Evolutionary conservation across 1,139 yeast species (phyloP).

Genomic region (Yamadazyma oceani): DNA sequence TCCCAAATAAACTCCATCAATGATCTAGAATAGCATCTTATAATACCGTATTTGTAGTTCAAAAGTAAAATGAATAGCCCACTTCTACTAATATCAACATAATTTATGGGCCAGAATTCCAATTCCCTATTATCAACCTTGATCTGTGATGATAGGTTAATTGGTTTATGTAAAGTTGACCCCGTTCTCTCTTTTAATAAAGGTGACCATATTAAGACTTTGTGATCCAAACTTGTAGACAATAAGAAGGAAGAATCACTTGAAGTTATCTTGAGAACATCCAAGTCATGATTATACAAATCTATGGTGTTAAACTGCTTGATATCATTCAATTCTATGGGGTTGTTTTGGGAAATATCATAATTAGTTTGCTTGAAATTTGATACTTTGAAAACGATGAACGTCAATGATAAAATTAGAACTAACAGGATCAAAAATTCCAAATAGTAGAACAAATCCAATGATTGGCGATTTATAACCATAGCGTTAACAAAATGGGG

Average conservation of each 20-base stretch:
- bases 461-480: constrained; percentile 6
- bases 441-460: constrained; percentile 27
- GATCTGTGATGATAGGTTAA: constrained; percentile 43
- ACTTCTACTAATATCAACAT: constrained; percentile 57
- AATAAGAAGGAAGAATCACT: constrained; percentile 62
- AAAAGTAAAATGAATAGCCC: constrained; percentile 63
- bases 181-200: constrained; percentile 21
- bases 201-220: constrained; percentile 74
- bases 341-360: constrained; percentile 10
- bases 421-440: constrained; percentile 30
- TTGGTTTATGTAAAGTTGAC: constrained; percentile 25
- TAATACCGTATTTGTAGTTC: constrained; percentile 45
- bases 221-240: constrained; percentile 73
- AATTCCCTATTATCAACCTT: constrained; percentile 15
- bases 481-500: constrained; percentile 14
- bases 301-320: constrained; percentile 47
- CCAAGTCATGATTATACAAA: constrained; percentile 54
- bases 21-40: constrained; percentile 61
- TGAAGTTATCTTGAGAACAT: constrained; percentile 58
- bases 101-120: constrained; percentile 69
- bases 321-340: constrained; percentile 16
- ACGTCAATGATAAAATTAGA: constrained; percentile 29
- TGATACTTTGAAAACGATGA: constrained; percentile 28
- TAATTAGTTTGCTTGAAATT: constrained; percentile 9
- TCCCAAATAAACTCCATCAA: constrained; percentile 55